These are phyloP conservation scores for Parmelia sp. DNA, from an alignment of 495 filamentous ascomycete species.

Conservation along the genomic window DNA sequence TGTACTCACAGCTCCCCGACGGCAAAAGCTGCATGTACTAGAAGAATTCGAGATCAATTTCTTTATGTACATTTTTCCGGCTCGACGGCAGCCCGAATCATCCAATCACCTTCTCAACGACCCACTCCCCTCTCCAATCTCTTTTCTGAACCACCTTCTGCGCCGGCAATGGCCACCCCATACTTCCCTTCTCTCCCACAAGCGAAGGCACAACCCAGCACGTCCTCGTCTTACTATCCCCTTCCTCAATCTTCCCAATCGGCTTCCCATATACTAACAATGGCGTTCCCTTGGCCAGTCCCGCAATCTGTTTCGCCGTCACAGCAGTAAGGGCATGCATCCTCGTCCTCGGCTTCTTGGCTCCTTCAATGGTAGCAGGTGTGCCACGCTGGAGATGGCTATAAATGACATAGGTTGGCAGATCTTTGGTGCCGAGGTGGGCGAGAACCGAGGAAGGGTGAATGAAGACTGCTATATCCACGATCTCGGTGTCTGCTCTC, in stretches of 20 bases:
- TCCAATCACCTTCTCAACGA: constrained; percentile 48
- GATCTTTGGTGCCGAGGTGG: constrained; percentile 58
- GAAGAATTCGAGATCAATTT: not conserved
- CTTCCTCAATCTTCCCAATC: constrained; percentile 67
- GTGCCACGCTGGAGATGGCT: constrained; percentile 70
- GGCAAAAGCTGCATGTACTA: not conserved
- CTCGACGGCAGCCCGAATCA: not conserved
- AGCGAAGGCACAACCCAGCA: constrained; percentile 76
- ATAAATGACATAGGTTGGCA: constrained; percentile 84
- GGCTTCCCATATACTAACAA: constrained; percentile 83
- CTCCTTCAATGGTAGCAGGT: constrained; percentile 38
- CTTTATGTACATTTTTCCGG: not conserved
- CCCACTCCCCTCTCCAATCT: constrained; percentile 66
- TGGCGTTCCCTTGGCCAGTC: constrained; percentile 77
- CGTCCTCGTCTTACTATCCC: constrained; percentile 52
- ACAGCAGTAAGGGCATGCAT: constrained; percentile 84
- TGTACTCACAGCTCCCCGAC: not conserved
- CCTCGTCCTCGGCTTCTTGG: constrained; percentile 64
- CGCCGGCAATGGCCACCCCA: constrained; percentile 80
- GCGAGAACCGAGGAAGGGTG: constrained; percentile 79
- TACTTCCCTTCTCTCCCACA: constrained; percentile 57
- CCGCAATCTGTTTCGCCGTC: constrained; percentile 66
- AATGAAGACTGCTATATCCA: constrained; percentile 65
- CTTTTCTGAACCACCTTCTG: constrained; percentile 76
- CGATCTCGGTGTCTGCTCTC: constrained; percentile 27